Evolutionary conservation across 345 rosid species (phyloP).

Genomic region (Salix dunnii): DNA sequence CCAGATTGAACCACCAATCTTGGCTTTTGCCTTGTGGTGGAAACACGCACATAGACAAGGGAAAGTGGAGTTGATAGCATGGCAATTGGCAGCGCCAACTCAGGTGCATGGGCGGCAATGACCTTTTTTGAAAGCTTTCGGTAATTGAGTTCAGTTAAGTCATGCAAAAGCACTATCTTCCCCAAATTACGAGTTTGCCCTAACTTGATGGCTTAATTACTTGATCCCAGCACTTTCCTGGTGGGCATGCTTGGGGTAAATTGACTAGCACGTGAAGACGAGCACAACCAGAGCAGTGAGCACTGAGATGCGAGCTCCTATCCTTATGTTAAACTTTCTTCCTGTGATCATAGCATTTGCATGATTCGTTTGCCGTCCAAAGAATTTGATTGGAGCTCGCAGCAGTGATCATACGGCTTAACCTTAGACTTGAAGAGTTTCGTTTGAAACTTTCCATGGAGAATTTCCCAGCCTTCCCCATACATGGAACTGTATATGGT

Average conservation of each 20-base stretch:
- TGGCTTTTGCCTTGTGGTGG: not conserved
- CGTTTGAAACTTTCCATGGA: not conserved
- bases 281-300: not conserved
- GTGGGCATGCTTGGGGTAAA: not conserved
- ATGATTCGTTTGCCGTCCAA: not conserved
- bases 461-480: not conserved
- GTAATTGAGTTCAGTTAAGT: not conserved
- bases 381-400: not conserved
- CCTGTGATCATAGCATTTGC: not conserved
- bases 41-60: not conserved
- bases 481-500: not conserved
- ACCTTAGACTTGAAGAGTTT: not conserved
- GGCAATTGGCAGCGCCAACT: not conserved
- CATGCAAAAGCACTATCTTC: not conserved
- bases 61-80: not conserved
- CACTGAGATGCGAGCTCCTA: not conserved
- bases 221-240: not conserved
- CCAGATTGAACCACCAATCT: not conserved
- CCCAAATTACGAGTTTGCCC: slow-evolving; percentile 2
- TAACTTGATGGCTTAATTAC: not conserved
- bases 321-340: not conserved
- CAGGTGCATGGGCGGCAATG: slow-evolving; percentile 6
- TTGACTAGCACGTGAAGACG: not conserved
- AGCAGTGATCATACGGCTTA: not conserved
- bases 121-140: not conserved